phyloP scores from a whole-genome alignment of 78 protist species.

The Pigoraptor vietnamica region DNA sequence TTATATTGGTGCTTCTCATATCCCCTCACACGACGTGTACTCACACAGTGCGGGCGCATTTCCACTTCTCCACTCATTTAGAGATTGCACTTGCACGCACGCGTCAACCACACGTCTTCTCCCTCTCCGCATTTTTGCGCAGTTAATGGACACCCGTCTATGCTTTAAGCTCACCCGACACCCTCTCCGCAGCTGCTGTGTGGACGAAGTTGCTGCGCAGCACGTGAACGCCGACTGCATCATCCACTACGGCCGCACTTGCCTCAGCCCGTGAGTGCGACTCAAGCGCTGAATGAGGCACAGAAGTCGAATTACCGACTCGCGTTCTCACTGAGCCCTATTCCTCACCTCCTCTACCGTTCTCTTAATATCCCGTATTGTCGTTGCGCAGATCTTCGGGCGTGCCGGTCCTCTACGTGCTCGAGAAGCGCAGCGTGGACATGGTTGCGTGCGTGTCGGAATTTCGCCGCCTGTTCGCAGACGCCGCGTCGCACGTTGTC shows the following conservation, averaged over 20 bases:
- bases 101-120: background rate
- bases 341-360: no score
- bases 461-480: background rate
- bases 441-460: background rate
- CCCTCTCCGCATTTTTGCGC: background rate
- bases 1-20: no score
- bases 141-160: no score
- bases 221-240: constrained; percentile 18
- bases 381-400: no score
- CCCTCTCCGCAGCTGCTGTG: constrained; percentile 39
- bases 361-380: no score
- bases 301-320: background rate
- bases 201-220: constrained; percentile 47
- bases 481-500: background rate
- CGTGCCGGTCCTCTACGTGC: background rate
- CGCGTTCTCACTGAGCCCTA: no score
- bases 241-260: constrained; percentile 37
- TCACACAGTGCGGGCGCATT: no score
- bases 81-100: background rate
- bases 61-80: no score
- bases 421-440: background rate
- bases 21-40: no score
- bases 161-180: no score
- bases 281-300: no score
- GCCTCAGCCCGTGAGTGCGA: constrained; percentile 8